phyloP scores from a whole-genome alignment of 148 eudicot genomes.

The Mesembryanthemum crystallinum region DNA sequence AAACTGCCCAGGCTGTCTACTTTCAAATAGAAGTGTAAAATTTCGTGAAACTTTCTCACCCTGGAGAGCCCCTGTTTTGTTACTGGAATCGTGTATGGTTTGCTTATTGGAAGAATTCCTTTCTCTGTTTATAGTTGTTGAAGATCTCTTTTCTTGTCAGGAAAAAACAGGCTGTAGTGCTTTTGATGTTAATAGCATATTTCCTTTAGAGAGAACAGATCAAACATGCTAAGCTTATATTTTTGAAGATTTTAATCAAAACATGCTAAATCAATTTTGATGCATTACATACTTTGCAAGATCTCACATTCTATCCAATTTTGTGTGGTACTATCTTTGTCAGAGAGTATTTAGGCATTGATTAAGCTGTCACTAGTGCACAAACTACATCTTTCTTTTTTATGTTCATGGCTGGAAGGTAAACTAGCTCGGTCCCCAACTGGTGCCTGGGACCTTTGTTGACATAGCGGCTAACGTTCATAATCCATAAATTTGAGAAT shows the following conservation, averaged over 20 bases:
- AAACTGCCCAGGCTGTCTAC: slow-evolving; percentile 91
- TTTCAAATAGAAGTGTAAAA: slow-evolving; percentile 54
- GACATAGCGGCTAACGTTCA: too few species aligned
- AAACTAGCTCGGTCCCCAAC: neutral
- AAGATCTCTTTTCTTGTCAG: slow-evolving; percentile 1
- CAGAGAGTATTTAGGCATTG: neutral
- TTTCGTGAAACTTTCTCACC: slow-evolving; percentile 5
- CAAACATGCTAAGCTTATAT: slow-evolving; percentile 7
- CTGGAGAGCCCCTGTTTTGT: neutral
- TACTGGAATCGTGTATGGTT: slow-evolving; percentile 11
- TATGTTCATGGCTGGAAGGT: neutral
- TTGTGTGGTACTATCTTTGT: neutral
- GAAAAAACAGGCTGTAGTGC: slow-evolving; percentile 18
- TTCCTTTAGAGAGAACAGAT: slow-evolving; percentile 18
- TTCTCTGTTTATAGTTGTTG: slow-evolving; percentile 3
- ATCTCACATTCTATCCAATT: neutral
- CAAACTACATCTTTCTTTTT: neutral
- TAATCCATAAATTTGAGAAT: too few species aligned
- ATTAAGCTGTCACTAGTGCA: neutral
- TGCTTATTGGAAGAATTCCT: slow-evolving; percentile 22
- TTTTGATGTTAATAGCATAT: slow-evolving; percentile 16
- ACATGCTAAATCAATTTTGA: neutral
- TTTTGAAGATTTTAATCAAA: neutral
- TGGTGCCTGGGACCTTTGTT: too few species aligned
- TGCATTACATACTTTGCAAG: neutral